Percentiles rank a stretch among this genome's conserved stretches.
Evolutionary conservation across 805 yeast species (phyloP).

Genomic region (Tanozyma kutaoensis): DNA sequence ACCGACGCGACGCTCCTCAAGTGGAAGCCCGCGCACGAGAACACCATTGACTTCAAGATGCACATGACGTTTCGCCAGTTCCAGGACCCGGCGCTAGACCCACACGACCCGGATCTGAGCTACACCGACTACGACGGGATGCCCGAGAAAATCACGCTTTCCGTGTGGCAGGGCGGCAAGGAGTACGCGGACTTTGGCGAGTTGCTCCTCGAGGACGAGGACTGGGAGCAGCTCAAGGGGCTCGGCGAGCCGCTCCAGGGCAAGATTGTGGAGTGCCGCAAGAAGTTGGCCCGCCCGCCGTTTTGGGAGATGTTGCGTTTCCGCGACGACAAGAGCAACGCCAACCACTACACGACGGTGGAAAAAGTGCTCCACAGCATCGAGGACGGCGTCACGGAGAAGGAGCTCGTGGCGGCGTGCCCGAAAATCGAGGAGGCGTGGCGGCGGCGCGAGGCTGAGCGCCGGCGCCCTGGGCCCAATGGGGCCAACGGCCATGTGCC

Average conservation of each 20-base stretch:
- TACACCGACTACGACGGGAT: slow-evolving; percentile 72
- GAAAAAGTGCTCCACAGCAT: slow-evolving; percentile 75
- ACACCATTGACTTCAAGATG: slow-evolving; percentile 80
- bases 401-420: slow-evolving; percentile 53
- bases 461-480: slow-evolving; percentile 11
- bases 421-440: slow-evolving; percentile 45
- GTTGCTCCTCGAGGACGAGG: slow-evolving; percentile 48
- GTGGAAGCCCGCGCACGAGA: slow-evolving; percentile 97
- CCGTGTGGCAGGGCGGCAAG: slow-evolving; percentile 65
- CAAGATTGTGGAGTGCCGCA: slow-evolving; percentile 74
- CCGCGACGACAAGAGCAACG: slow-evolving; percentile 85
- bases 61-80: slow-evolving; percentile 43
- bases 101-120: slow-evolving; percentile 54
- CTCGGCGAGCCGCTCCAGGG: slow-evolving; percentile 77
- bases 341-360: slow-evolving; percentile 74
- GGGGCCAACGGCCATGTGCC: slow-evolving; percentile 1
- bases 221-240: slow-evolving; percentile 67
- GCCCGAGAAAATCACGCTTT: slow-evolving; percentile 49
- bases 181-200: slow-evolving; percentile 55
- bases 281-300: slow-evolving; percentile 39
- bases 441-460: slow-evolving; percentile 41
- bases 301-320: slow-evolving; percentile 81
- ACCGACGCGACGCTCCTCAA: slow-evolving; percentile 79
- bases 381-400: slow-evolving; percentile 70
- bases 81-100: slow-evolving; percentile 52